A percentile compares a stretch with the other conserved stretches of the same genome.
phyloP scores from a whole-genome alignment of 805 yeast genomes.

The Barnettozyma pratensis region DNA sequence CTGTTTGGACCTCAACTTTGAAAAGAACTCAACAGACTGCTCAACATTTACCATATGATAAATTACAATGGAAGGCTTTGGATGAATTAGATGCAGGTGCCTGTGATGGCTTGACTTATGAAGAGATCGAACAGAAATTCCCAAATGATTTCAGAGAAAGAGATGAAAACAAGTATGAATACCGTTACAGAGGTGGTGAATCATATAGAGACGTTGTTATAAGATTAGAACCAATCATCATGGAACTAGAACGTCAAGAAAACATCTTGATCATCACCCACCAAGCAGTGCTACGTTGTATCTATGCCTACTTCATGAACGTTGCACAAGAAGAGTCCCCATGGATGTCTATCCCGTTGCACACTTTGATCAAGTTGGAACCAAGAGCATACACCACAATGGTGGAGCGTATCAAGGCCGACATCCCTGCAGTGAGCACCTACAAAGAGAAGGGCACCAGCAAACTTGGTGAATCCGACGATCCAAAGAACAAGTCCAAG shows the following conservation, averaged over 20 bases:
- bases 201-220: constrained; percentile 93
- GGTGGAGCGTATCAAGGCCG: constrained; percentile 87
- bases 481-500: constrained; percentile 19
- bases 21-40: constrained; percentile 93
- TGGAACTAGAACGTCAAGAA: constrained; percentile 97
- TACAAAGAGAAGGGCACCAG: constrained; percentile 91
- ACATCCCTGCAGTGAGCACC: constrained; percentile 96
- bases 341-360: constrained; percentile 98
- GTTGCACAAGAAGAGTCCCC: constrained; percentile 97
- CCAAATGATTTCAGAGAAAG: constrained; percentile 96
- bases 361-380: constrained; percentile 87
- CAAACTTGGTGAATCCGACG: constrained; percentile 35
- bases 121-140: constrained; percentile 75
- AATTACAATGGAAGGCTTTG: constrained; percentile 91
- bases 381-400: constrained; percentile 91
- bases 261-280: constrained; percentile 94
- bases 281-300: constrained; percentile 94
- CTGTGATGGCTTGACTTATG: constrained; percentile 96
- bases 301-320: constrained; percentile 97
- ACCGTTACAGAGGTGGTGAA: constrained; percentile 96
- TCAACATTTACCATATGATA: constrained; percentile 69
- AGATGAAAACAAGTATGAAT: constrained; percentile 93
- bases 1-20: constrained; percentile 95
- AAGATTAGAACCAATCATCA: constrained; percentile 92
- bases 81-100: constrained; percentile 97